Evolutionary conservation across 768 basidiomycete genomes (phyloP).

Genomic region (Suillus luteus): DNA sequence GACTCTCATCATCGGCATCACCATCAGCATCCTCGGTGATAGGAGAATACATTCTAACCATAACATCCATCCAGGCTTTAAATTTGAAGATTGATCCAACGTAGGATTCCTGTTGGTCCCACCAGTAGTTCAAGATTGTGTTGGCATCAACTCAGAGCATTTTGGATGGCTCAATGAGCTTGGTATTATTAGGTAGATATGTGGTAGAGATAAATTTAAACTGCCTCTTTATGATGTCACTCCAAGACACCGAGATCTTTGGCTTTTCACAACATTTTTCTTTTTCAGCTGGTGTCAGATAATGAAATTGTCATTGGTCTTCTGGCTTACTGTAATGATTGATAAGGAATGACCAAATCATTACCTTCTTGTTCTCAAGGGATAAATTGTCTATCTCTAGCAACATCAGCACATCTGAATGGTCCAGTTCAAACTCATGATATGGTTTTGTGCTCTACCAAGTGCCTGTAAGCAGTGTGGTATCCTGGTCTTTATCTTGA

Average conservation of each 20-base stretch:
- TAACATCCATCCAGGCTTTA: background rate
- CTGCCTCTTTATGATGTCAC: background rate
- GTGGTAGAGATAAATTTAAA: background rate
- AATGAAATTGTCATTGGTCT: background rate
- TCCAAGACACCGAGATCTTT: background rate
- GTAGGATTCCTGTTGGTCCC: background rate
- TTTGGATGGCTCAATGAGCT: background rate
- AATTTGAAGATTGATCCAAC: background rate
- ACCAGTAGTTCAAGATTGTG: background rate
- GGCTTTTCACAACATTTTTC: background rate
- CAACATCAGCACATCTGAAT: background rate
- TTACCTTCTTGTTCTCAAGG: background rate
- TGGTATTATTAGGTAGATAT: background rate
- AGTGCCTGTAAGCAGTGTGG: background rate
- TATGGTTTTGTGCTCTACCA: background rate
- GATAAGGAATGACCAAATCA: background rate
- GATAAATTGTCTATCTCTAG: background rate
- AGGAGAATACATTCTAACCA: background rate
- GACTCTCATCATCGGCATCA: background rate
- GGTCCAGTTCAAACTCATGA: background rate
- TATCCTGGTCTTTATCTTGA: background rate
- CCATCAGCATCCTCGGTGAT: background rate
- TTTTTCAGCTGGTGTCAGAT: background rate
- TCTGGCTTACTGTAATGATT: background rate
- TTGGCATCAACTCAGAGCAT: background rate